Evolutionary conservation across 78 protist genomes (phyloP).

Genomic region (Dictyostelium brefeldianum): DNA sequence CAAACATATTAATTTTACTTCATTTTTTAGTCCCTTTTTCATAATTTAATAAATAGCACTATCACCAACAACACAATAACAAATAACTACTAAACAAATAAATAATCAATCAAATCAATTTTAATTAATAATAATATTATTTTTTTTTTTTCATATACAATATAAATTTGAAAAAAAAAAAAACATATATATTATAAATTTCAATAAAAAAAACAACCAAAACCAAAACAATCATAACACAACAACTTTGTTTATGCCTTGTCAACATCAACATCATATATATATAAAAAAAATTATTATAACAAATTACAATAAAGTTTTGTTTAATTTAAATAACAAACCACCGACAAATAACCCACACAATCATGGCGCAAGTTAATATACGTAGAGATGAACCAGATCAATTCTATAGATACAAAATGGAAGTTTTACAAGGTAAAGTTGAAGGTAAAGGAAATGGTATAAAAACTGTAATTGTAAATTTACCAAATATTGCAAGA

Average conservation of each 20-base stretch:
- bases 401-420: conserved; percentile 92
- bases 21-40: too few species aligned
- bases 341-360: conserved; percentile 44
- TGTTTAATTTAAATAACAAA: conserved; percentile 34
- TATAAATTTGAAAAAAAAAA: neutral
- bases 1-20: neutral
- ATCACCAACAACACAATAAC: neutral
- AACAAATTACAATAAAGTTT: conserved; percentile 15
- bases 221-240: too few species aligned
- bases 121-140: neutral
- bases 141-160: neutral
- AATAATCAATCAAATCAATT: neutral
- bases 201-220: neutral
- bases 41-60: too few species aligned
- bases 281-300: neutral
- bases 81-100: neutral
- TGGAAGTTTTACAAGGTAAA: conserved; percentile 93
- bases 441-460: conserved; percentile 97
- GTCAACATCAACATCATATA: conserved; percentile 15
- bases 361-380: conserved; percentile 83
- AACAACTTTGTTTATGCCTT: conserved; percentile 11
- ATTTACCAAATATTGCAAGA: conserved; percentile 90
- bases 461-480: conserved; percentile 94
- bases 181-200: neutral
- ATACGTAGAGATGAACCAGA: conserved; percentile 80